phyloP scores from a whole-genome alignment of 2,329 filamentous ascomycete genomes.

The Lasiodiplodia hormozganensis region DNA sequence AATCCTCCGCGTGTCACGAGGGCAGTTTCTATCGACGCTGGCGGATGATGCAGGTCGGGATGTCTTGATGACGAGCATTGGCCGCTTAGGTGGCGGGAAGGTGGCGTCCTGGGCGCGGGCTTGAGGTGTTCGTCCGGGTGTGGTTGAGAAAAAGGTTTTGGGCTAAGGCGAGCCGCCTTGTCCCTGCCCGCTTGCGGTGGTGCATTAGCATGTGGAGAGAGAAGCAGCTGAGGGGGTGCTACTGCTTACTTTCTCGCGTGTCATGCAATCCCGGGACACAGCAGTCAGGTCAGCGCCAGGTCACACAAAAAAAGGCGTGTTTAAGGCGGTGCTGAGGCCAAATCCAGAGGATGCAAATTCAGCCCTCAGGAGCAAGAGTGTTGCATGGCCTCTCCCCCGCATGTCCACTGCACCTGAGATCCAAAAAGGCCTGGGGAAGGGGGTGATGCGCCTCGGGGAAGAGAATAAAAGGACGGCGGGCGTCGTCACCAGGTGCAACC shows the following conservation, averaged over 20 bases:
- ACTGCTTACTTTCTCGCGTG: constrained; percentile 9
- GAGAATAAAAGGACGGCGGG: too few species aligned
- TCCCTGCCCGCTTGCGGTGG: constrained; percentile 7
- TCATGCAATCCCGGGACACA: not conserved
- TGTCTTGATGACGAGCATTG: not conserved
- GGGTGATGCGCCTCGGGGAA: not conserved
- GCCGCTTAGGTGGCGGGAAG: not conserved
- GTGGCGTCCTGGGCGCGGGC: not conserved
- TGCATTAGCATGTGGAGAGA: not conserved
- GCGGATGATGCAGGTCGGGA: not conserved
- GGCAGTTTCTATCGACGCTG: not conserved
- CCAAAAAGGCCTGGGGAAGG: not conserved
- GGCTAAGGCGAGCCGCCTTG: constrained; percentile 3
- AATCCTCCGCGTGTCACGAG: not conserved
- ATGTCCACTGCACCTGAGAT: not conserved
- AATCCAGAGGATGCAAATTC: not conserved
- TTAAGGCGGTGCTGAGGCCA: not conserved
- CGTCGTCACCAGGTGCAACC: not conserved
- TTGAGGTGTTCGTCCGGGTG: not conserved
- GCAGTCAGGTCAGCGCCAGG: not conserved
- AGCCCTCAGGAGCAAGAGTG: not conserved
- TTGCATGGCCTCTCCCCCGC: not conserved
- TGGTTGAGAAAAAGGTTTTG: constrained; percentile 10
- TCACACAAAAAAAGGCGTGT: not conserved
- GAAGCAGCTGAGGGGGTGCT: not conserved